Evolutionary conservation across 306 rosid species (phyloP).

Genomic region (Sphenostylis stenocarpa): DNA sequence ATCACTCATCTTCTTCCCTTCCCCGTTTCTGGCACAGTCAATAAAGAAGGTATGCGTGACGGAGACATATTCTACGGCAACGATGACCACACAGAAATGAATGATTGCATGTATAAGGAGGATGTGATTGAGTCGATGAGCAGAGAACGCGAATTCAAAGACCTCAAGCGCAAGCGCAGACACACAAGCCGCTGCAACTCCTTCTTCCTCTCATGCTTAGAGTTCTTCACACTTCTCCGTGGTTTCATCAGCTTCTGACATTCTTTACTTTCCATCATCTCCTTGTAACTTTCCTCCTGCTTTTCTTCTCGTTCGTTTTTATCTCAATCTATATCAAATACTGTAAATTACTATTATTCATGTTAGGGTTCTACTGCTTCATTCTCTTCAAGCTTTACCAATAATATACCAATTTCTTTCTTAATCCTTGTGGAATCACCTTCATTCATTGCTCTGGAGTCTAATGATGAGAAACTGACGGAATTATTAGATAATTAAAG

Average conservation of each 20-base stretch:
- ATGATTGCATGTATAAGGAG: slow-evolving; percentile 24
- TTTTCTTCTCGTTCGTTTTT: no score
- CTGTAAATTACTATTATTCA: no score
- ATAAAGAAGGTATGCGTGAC: slow-evolving; percentile 14
- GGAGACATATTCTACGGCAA: slow-evolving; percentile 29
- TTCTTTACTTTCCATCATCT: not conserved
- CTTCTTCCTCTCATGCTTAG: slow-evolving; percentile 18
- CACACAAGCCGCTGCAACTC: not conserved
- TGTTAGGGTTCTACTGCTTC: no score
- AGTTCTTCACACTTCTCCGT: slow-evolving; percentile 26
- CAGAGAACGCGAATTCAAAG: slow-evolving; percentile 21
- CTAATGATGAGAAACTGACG: no score
- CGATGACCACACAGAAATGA: slow-evolving; percentile 33
- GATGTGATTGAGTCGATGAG: slow-evolving; percentile 41
- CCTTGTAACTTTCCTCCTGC: no score
- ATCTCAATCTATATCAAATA: no score
- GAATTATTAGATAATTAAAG: no score
- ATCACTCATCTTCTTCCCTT: not conserved
- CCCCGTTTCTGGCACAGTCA: not conserved
- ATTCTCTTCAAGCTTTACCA: no score
- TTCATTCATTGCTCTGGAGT: no score
- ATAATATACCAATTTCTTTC: no score
- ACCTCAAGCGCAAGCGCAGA: slow-evolving; percentile 1
- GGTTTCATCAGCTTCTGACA: not conserved
- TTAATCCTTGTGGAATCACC: no score